phyloP scores from a whole-genome alignment of 306 rosid species.

The Prunus armeniaca region DNA sequence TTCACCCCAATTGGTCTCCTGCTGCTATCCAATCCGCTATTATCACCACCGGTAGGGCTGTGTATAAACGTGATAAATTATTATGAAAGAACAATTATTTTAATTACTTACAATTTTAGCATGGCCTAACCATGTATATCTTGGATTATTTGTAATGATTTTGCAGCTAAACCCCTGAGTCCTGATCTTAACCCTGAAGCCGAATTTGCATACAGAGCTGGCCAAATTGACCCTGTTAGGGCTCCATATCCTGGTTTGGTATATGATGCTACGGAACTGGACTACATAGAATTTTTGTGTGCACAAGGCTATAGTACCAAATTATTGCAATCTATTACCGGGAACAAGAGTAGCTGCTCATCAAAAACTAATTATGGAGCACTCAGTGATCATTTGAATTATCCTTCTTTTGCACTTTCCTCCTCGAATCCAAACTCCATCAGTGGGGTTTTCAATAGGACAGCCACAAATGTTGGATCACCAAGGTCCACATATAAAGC shows the following conservation, averaged over 20 bases:
- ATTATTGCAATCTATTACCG: constrained; percentile 23
- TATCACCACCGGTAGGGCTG: constrained; percentile 40
- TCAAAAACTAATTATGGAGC: neutral
- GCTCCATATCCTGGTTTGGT: constrained; percentile 44
- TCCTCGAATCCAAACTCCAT: neutral
- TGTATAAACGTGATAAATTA: neutral
- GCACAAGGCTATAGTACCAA: constrained; percentile 36
- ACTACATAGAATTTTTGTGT: constrained; percentile 42
- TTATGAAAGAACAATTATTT: neutral
- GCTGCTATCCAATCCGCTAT: constrained; percentile 43
- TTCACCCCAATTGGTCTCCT: constrained; percentile 51
- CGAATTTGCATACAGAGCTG: constrained; percentile 50
- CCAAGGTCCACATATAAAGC: constrained; percentile 31
- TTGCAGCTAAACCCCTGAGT: constrained; percentile 36
- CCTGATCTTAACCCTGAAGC: constrained; percentile 9
- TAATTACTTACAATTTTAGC: too few relatives aligned
- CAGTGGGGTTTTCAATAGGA: constrained; percentile 34
- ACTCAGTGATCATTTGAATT: constrained; percentile 30
- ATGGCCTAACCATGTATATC: neutral
- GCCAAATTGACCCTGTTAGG: constrained; percentile 36
- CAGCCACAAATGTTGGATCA: constrained; percentile 46
- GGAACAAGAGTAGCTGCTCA: constrained; percentile 32
- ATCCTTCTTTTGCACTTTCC: constrained; percentile 46
- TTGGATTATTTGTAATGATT: neutral
- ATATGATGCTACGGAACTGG: constrained; percentile 30